A percentile compares a stretch with the other conserved stretches of the same genome.
These are phyloP conservation scores for Cryphonectria parasitica DNA, from an alignment of 2,329 filamentous ascomycete genomes.

Conservation along the genomic window DNA sequence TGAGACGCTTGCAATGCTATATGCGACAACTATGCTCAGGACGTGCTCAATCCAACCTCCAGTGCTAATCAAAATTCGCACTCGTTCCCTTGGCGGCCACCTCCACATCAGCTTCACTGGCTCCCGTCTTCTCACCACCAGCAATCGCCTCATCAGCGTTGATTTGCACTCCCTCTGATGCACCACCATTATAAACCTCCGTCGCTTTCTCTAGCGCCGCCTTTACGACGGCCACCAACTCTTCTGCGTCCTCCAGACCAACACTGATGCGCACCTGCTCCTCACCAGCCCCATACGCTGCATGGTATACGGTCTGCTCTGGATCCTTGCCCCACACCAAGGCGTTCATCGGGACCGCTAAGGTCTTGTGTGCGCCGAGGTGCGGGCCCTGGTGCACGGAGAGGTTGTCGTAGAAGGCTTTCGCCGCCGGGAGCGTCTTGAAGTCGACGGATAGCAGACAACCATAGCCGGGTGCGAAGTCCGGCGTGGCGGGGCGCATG, in stretches of 20 bases:
- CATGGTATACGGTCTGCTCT: conserved; percentile 43
- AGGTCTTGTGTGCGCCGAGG: conserved; percentile 56
- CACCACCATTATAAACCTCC: not conserved
- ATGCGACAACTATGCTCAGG: not conserved
- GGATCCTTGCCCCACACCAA: conserved; percentile 46
- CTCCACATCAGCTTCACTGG: conserved; percentile 3
- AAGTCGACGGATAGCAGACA: conserved; percentile 59
- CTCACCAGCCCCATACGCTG: conserved; percentile 42
- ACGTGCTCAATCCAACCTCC: not conserved
- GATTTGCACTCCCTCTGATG: not conserved
- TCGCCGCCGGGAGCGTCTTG: conserved; percentile 42
- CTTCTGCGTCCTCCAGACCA: conserved; percentile 49
- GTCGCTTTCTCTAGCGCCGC: conserved; percentile 39
- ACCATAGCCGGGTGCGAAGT: conserved; percentile 57
- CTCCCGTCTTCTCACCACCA: not conserved
- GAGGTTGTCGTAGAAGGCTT: conserved; percentile 54
- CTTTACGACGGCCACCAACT: conserved; percentile 45
- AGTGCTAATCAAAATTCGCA: not conserved
- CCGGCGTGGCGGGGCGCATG: conserved; percentile 43
- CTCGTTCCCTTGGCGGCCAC: conserved; percentile 8
- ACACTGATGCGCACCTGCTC: conserved; percentile 52
- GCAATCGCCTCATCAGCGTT: conserved; percentile 8
- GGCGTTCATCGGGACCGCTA: conserved; percentile 53
- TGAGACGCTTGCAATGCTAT: conserved; percentile 14
- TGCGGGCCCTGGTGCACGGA: conserved; percentile 57